These are phyloP conservation scores for Nicotiana paniculata DNA, from an alignment of 257 asterid genomes.

Conservation along the genomic window DNA sequence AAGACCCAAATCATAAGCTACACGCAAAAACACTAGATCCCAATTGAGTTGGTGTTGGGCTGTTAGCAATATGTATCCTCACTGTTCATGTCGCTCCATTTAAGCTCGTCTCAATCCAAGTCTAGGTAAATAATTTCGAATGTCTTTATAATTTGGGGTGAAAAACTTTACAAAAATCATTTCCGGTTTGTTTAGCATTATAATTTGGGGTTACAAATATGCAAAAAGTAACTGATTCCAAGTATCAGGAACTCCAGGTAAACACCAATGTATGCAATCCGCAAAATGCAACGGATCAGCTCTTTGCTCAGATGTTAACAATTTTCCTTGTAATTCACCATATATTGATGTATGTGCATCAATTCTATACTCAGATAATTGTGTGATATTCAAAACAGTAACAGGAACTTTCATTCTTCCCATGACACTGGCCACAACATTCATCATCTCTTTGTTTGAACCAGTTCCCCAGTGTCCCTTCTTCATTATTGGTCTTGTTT, in stretches of 20 bases:
- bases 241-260: slow-evolving; percentile 88
- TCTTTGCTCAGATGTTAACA: slow-evolving; percentile 57
- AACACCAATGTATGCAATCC: slow-evolving; percentile 87
- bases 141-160: background rate
- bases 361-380: slow-evolving; percentile 64
- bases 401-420: slow-evolving; percentile 63
- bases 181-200: background rate
- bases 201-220: slow-evolving; percentile 32
- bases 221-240: slow-evolving; percentile 73
- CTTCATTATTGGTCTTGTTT: slow-evolving; percentile 49
- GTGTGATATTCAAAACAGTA: slow-evolving; percentile 62
- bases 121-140: too few relatives aligned
- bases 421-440: slow-evolving; percentile 39
- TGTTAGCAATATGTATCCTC: too few relatives aligned
- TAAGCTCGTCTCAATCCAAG: too few relatives aligned
- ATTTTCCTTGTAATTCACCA: slow-evolving; percentile 60
- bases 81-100: too few relatives aligned
- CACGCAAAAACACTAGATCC: too few relatives aligned
- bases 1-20: too few relatives aligned
- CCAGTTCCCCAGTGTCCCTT: slow-evolving; percentile 69
- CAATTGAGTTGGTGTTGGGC: too few relatives aligned
- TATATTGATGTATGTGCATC: slow-evolving; percentile 74
- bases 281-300: slow-evolving; percentile 65
- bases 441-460: slow-evolving; percentile 58
- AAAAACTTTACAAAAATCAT: background rate